These are phyloP conservation scores for Hypoxylon crocopeplum DNA, from an alignment of 495 filamentous ascomycete species.

Conservation along the genomic window DNA sequence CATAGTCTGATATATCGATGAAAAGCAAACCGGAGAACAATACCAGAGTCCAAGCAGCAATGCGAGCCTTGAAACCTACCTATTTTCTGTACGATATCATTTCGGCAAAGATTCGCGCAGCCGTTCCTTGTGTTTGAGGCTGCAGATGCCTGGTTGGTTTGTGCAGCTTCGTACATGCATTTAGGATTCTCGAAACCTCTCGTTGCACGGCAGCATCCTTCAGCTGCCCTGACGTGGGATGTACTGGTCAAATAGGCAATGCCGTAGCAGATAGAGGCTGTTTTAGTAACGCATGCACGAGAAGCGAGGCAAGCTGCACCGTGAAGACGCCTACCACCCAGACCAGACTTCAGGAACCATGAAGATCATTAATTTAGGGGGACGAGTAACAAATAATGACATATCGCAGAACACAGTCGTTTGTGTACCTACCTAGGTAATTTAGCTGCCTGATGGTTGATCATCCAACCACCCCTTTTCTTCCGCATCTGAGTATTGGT, in stretches of 20 bases:
- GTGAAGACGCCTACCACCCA: slow-evolving; percentile 14
- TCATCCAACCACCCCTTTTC: slow-evolving; percentile 37
- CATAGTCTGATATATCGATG: no score
- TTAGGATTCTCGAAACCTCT: slow-evolving; percentile 25
- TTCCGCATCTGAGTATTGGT: slow-evolving; percentile 17
- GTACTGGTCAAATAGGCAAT: slow-evolving; percentile 20
- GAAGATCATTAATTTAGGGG: slow-evolving; percentile 29
- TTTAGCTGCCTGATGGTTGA: slow-evolving; percentile 25
- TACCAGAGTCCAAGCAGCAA: slow-evolving; percentile 1
- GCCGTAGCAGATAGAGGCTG: slow-evolving; percentile 10
- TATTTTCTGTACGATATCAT: slow-evolving; percentile 4
- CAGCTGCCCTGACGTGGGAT: slow-evolving; percentile 22
- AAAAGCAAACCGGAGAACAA: slow-evolving; percentile 11
- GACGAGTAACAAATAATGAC: slow-evolving; percentile 9
- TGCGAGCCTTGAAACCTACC: slow-evolving; percentile 5
- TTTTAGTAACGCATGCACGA: slow-evolving; percentile 8
- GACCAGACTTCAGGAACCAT: slow-evolving; percentile 25
- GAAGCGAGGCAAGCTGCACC: slow-evolving; percentile 10
- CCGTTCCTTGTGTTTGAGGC: slow-evolving; percentile 18
- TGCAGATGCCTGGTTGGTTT: slow-evolving; percentile 19
- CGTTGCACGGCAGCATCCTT: slow-evolving; percentile 28
- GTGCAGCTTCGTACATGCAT: slow-evolving; percentile 17
- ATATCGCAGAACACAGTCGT: slow-evolving; percentile 17
- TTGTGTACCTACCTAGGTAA: no score
- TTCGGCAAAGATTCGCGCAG: slow-evolving; percentile 21